Evolutionary conservation across 163 green algal genomes (phyloP).

Genomic region (Chlamydomonas reinhardtii): DNA sequence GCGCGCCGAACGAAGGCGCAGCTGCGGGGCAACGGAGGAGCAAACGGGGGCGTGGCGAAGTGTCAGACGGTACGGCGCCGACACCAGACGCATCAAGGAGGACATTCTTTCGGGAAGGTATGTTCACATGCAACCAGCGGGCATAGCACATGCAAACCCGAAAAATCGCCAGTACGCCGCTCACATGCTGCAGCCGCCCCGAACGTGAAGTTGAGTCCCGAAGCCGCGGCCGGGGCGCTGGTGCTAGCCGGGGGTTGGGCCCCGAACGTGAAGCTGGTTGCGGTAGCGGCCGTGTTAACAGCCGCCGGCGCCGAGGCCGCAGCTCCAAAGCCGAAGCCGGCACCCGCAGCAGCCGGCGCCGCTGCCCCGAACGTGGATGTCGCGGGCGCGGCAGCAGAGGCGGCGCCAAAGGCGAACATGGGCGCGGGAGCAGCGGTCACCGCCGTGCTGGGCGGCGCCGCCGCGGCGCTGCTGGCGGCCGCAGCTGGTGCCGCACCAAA

Average conservation of each 20-base stretch:
- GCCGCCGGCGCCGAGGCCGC: neutral
- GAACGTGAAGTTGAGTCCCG: neutral
- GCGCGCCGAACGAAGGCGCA: no score
- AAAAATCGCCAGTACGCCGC: neutral
- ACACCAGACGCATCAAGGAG: no score
- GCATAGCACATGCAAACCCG: no score
- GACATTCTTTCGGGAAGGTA: no score
- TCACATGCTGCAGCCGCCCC: conserved; percentile 6
- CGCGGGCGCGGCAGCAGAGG: neutral
- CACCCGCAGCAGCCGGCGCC: neutral
- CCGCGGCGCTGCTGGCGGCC: neutral
- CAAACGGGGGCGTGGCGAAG: no score
- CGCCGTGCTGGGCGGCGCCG: no score
- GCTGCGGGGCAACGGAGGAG: no score
- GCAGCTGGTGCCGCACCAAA: conserved; percentile 1
- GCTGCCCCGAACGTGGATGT: conserved; percentile 4
- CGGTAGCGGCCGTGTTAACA: neutral
- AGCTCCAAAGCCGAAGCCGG: conserved; percentile 6
- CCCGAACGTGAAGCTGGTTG: conserved; percentile 3
- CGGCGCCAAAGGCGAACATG: neutral
- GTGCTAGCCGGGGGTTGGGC: no score
- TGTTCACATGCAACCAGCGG: no score
- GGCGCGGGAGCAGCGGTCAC: neutral
- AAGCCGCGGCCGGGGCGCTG: neutral
- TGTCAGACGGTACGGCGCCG: no score